Conservation (phyloP, 2,329 filamentous ascomycete species). For the Clonostachys chloroleuca region DNA sequence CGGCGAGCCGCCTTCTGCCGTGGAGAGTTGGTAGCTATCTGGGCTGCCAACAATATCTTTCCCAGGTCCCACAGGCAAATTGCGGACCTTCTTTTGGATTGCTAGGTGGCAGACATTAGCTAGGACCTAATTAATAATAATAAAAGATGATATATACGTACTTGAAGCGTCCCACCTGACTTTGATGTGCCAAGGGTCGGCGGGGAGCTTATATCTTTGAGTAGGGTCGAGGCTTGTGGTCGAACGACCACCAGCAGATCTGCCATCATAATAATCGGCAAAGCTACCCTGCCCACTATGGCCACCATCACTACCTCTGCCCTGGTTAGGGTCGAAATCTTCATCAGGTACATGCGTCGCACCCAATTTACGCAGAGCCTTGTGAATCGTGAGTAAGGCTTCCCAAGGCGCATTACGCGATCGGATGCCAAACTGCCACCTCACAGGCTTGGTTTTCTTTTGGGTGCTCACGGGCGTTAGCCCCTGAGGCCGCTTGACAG, state of each 20-base stretch:
- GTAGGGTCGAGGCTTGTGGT: constrained; percentile 43
- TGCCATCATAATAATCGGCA: constrained; percentile 27
- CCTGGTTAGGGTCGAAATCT: constrained; percentile 44
- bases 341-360: constrained; percentile 79
- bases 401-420: constrained; percentile 93
- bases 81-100: not conserved
- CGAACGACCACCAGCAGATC: constrained; percentile 23
- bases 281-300: constrained; percentile 33
- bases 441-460: constrained; percentile 75
- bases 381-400: constrained; percentile 92
- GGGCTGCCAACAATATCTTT: constrained; percentile 9
- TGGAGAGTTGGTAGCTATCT: constrained; percentile 31
- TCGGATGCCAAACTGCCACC: constrained; percentile 97
- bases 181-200: constrained; percentile 91
- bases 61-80: not conserved
- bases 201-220: constrained; percentile 76
- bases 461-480: constrained; percentile 59
- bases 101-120: not conserved
- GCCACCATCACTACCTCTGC: constrained; percentile 27
- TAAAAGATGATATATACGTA: constrained; percentile 35
- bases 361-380: constrained; percentile 80
- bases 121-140: too few species aligned
- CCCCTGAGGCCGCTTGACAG: constrained; percentile 48
- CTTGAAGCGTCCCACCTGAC: constrained; percentile 84
- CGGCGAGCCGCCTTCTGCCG: constrained; percentile 13